Evolutionary conservation across 2,329 filamentous ascomycete genomes (phyloP).

Genomic region (Microcyclospora pomicola): DNA sequence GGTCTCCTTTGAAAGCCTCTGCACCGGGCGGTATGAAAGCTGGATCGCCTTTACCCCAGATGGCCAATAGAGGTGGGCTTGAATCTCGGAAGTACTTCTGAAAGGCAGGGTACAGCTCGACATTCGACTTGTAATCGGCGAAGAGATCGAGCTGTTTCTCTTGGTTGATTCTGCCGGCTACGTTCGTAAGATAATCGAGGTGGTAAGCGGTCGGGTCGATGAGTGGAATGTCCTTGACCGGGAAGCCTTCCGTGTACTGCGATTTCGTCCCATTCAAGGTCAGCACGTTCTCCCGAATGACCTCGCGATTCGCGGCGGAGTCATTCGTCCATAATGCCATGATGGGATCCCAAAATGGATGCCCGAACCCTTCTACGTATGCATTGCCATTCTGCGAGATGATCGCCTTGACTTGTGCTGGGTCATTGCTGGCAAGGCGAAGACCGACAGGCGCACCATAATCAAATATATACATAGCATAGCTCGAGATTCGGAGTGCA

Average conservation of each 20-base stretch:
- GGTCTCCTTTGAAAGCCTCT: conserved; percentile 40
- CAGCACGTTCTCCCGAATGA: conserved; percentile 24
- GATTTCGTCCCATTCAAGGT: conserved; percentile 25
- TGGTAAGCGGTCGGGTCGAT: conserved; percentile 35
- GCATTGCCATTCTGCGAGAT: conserved; percentile 49
- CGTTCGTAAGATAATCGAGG: conserved; percentile 30
- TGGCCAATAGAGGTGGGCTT: conserved; percentile 40
- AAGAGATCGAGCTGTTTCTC: conserved; percentile 45
- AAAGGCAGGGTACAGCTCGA: conserved; percentile 40
- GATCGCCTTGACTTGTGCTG: conserved; percentile 37
- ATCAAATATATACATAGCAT: conserved; percentile 48
- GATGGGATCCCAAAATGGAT: conserved; percentile 37
- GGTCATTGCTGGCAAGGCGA: conserved; percentile 38
- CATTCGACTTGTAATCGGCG: conserved; percentile 43
- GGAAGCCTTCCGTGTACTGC: conserved; percentile 17
- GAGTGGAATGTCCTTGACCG: conserved; percentile 14
- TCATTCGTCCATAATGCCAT: conserved; percentile 9
- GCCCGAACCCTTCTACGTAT: conserved; percentile 41
- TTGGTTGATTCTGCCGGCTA: conserved; percentile 34
- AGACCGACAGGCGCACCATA: conserved; percentile 46
- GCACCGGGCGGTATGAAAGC: conserved; percentile 40
- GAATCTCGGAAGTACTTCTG: conserved; percentile 41
- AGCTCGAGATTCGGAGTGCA: conserved; percentile 33
- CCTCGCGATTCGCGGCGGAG: conserved; percentile 21
- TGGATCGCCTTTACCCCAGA: conserved; percentile 45